These are phyloP conservation scores for Phytophthora nicotianae DNA, from an alignment of 352 stramenopile species.

Conservation along the genomic window DNA sequence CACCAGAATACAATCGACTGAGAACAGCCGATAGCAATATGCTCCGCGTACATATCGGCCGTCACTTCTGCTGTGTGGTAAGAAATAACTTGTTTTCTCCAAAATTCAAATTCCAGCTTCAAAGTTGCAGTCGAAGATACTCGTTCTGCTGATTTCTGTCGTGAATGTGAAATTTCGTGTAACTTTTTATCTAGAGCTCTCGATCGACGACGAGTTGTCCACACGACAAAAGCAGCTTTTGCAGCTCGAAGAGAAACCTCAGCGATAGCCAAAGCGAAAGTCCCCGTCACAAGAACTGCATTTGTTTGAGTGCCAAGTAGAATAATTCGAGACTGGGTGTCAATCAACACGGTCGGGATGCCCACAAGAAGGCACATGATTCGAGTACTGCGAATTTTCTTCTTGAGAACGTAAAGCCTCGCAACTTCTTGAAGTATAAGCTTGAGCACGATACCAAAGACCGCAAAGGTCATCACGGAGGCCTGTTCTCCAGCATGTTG, in stretches of 20 bases:
- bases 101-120: constrained; percentile 31
- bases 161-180: constrained; percentile 3
- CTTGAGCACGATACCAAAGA: constrained; percentile 38
- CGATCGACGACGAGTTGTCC: constrained; percentile 21
- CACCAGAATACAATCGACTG: constrained; percentile 49
- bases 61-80: constrained; percentile 48
- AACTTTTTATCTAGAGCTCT: constrained; percentile 22
- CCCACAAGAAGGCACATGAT: constrained; percentile 49
- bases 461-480: constrained; percentile 22
- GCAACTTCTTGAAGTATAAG: constrained; percentile 40
- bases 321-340: constrained; percentile 51
- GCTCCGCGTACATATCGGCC: constrained; percentile 58
- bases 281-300: constrained; percentile 16
- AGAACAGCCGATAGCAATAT: constrained; percentile 53
- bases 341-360: constrained; percentile 47
- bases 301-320: constrained; percentile 35
- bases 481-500: constrained; percentile 5
- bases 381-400: constrained; percentile 37
- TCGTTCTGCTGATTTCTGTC: not conserved
- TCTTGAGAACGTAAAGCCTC: constrained; percentile 32
- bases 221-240: constrained; percentile 34
- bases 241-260: constrained; percentile 29
- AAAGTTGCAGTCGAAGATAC: constrained; percentile 1
- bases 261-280: constrained; percentile 29
- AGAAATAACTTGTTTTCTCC: constrained; percentile 29